A percentile compares a stretch with the other conserved stretches of the same genome.
Evolutionary conservation across 139 green algal genomes (phyloP).

Genomic region (Chlorella ohadii): DNA sequence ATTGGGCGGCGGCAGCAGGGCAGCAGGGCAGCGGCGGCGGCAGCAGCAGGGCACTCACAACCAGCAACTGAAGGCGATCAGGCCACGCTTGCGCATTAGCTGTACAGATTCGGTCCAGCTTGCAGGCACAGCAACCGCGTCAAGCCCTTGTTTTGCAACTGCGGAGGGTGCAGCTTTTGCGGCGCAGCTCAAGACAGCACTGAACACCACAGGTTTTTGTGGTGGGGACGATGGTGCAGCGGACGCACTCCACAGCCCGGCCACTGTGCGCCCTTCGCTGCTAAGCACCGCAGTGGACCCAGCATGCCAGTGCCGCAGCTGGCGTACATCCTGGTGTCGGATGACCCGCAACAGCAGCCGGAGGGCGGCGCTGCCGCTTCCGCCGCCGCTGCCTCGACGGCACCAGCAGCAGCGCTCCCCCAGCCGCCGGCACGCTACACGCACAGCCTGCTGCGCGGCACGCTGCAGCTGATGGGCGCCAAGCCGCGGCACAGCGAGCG

Average conservation of each 20-base stretch:
- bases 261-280: not conserved
- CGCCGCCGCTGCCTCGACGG: not conserved
- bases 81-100: too few relatives aligned
- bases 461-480: slow-evolving; percentile 82
- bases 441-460: slow-evolving; percentile 59
- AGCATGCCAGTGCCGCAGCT: not conserved
- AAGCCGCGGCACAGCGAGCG: slow-evolving; percentile 82
- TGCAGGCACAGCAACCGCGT: too few relatives aligned
- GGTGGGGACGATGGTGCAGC: not conserved
- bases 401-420: not conserved
- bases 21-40: not conserved
- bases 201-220: too few relatives aligned
- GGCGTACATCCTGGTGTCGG: not conserved
- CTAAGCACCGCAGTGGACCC: not conserved
- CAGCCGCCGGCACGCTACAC: slow-evolving; percentile 68
- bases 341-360: not conserved
- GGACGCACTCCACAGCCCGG: not conserved
- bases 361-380: not conserved
- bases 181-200: too few relatives aligned
- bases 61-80: too few relatives aligned
- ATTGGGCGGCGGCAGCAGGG: too few relatives aligned
- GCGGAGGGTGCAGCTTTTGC: too few relatives aligned
- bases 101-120: too few relatives aligned
- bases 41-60: not conserved
- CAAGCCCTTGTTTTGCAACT: too few relatives aligned